A percentile compares a stretch with the other conserved stretches of the same genome.
Evolutionary conservation across 352 stramenopile species (phyloP).

Genomic region (Pythium volutum): DNA sequence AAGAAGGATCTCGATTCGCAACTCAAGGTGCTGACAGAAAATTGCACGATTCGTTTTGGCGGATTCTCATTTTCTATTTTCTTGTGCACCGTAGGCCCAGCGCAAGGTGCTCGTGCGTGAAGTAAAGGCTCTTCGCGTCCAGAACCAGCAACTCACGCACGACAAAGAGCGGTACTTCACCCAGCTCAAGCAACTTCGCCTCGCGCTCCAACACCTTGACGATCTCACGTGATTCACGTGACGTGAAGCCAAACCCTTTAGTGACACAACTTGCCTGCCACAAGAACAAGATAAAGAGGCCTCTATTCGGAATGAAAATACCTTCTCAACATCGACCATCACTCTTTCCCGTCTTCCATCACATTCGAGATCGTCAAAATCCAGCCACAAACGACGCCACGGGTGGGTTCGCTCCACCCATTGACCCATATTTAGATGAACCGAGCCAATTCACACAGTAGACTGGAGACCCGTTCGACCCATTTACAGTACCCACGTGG

Average conservation of each 20-base stretch:
- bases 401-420: background rate
- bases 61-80: background rate
- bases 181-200: constrained; percentile 75
- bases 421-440: too few relatives aligned
- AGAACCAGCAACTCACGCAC: constrained; percentile 59
- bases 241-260: too few relatives aligned
- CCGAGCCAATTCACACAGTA: background rate
- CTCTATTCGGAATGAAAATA: too few relatives aligned
- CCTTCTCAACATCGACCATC: constrained; percentile 19
- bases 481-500: background rate
- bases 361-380: constrained; percentile 26
- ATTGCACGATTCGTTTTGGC: background rate
- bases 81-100: constrained; percentile 35
- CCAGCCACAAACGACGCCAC: background rate
- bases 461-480: background rate
- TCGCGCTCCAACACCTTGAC: constrained; percentile 68
- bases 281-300: background rate
- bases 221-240: constrained; percentile 36
- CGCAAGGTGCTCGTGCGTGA: constrained; percentile 81
- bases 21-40: constrained; percentile 34
- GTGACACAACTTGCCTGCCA: constrained; percentile 10
- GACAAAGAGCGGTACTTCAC: constrained; percentile 74
- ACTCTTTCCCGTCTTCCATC: constrained; percentile 22
- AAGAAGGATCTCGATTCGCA: constrained; percentile 75
- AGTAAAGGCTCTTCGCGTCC: constrained; percentile 64